Evolutionary conservation across 83 land plant species (phyloP), one percentile per base, ranked within the genome.

Genomic region (Picea mariana): DNA sequence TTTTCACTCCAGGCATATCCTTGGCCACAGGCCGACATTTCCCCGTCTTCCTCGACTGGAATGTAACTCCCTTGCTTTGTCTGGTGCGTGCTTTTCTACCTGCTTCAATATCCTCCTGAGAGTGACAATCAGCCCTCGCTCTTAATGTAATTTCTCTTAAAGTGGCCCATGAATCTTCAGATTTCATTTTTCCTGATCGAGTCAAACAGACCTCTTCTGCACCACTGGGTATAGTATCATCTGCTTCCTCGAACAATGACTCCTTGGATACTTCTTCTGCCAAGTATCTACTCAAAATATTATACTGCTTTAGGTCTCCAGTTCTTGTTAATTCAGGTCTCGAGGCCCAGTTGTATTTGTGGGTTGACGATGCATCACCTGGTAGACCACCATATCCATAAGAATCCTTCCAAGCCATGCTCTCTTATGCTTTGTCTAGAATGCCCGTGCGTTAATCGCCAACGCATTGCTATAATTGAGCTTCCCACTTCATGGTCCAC

Each of bases 261-360:
- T 73, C 77, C 40, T 52, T 73, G 4, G n/a, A n/a, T 73, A 42
- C 77, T 73, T 49, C 77, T 73, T 73, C 77, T 73, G 44, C 58
- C 58, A 49, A 73, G 40, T 73, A 73, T 73, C 47, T 73, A 0
- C 77, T 52, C 21, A 52, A 23, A n/a, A 73, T 44, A 44, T 47
- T 24, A 44, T 42, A 21, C 26, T 40, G 58, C 47, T 47, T 73
- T 73, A 73, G 23, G 58, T 73, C 58, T n/a, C 58, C 58, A 52
- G 58, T 52, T 11, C 12, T 52, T 52, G 12, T 52, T 52, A 52
- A 52, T 52, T 52, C 58, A 9, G 58, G 58, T 52, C 58, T 52
- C 11, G 58, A 52, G 58, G 58, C 58, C 58, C 58, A 52, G 58
- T 52, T 52, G 58, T 52, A 52, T 52, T 11, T 52, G 58, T 11